These are phyloP conservation scores for Ogataea methylovora DNA, from an alignment of 805 yeast genomes.

Conservation along the genomic window DNA sequence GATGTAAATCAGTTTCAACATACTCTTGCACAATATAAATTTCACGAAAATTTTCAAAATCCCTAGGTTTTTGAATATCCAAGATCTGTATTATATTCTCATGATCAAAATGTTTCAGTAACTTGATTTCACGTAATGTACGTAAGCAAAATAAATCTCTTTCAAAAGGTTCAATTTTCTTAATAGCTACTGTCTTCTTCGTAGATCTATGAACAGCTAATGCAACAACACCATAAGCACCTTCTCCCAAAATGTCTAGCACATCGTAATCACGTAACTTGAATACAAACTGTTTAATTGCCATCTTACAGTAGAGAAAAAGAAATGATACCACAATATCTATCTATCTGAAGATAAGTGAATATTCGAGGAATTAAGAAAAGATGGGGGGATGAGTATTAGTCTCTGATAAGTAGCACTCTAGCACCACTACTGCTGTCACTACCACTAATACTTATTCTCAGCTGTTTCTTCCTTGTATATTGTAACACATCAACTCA, in stretches of 20 bases:
- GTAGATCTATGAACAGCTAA: conserved; percentile 59
- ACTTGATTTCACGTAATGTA: conserved; percentile 82
- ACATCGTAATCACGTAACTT: conserved; percentile 58
- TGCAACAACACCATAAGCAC: conserved; percentile 77
- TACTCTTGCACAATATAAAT: conserved; percentile 84
- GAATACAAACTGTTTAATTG: conserved; percentile 43
- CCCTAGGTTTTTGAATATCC: conserved; percentile 81
- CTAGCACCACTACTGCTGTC: no score
- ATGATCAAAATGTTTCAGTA: conserved; percentile 84
- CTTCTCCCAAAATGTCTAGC: conserved; percentile 61
- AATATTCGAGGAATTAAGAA: no score
- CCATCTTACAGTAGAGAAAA: conserved; percentile 9
- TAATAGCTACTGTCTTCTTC: conserved; percentile 60
- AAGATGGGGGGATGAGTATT: no score
- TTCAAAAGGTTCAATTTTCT: conserved; percentile 89
- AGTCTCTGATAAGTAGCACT: no score
- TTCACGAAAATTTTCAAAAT: conserved; percentile 71
- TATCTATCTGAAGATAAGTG: no score
- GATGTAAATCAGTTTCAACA: conserved; percentile 83
- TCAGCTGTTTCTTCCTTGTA: no score
- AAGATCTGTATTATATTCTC: conserved; percentile 87
- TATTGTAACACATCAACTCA: no score
- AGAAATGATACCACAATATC: no score
- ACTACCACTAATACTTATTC: no score
- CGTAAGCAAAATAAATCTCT: conserved; percentile 83